A percentile compares a stretch with the other conserved stretches of the same genome.
Conservation (phyloP, 2,329 filamentous ascomycete species). For the Dactylellina cionopaga region DNA sequence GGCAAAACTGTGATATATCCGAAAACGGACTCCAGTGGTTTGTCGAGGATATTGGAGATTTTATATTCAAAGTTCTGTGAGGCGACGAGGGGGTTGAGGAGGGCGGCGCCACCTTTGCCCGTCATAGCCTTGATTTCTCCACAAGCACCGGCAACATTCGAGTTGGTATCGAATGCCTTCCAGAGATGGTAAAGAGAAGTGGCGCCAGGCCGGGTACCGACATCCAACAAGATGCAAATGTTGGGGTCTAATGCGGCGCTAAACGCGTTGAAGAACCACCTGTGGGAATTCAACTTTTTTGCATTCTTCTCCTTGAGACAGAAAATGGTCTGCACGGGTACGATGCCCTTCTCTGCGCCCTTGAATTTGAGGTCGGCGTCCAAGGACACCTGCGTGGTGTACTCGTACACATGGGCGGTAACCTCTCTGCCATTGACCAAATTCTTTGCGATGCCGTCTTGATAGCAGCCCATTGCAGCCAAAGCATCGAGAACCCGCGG, state of each 20-base stretch:
- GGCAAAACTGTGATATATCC: conserved; percentile 99
- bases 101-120: conserved; percentile 80
- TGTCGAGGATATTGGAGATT: conserved; percentile 99
- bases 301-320: conserved; percentile 97
- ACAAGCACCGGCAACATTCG: conserved; percentile 94
- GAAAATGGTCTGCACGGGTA: conserved; percentile 97
- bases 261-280: conserved; percentile 99
- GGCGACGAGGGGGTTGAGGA: conserved; percentile 92
- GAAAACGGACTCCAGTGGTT: conserved; percentile 95
- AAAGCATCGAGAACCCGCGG: conserved; percentile 91
- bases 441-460: conserved; percentile 98
- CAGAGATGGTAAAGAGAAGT: conserved; percentile 97
- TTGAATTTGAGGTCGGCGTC: conserved; percentile 98
- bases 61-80: conserved; percentile 99
- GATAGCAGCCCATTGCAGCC: conserved; percentile 96
- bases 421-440: conserved; percentile 95
- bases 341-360: conserved; percentile 97
- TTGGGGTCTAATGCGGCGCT: conserved; percentile 92
- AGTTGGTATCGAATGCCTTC: conserved; percentile 98
- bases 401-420: conserved; percentile 97
- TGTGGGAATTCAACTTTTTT: conserved; percentile 97
- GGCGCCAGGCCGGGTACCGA: conserved; percentile 87
- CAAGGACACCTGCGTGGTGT: conserved; percentile 96
- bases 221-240: conserved; percentile 94
- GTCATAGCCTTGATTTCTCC: conserved; percentile 98